Evolutionary conservation across 805 yeast species (phyloP), one percentile per base, ranked within the genome.

Genomic region (Candida xiaguanensis): DNA sequence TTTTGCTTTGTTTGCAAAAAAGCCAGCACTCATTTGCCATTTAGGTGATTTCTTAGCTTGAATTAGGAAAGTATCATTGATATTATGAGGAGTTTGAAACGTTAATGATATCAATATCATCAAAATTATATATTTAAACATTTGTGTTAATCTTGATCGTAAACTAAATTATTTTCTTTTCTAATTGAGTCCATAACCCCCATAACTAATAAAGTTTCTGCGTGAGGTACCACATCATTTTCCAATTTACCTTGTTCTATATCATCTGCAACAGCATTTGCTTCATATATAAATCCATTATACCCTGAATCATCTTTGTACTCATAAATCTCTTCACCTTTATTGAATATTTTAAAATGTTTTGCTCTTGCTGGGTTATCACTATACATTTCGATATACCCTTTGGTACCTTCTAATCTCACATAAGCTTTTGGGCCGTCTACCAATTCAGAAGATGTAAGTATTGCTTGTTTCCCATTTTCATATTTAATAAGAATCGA

Each of bases 241-340:
- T 67, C 63, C 12, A 52, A 48, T 39, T 56, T 60, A 9, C 77
- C 76, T 12, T 53, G 57, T 5, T 50, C 39, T 29, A 78, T 58
- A 39, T 69, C 74, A 34, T 63, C 54, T 3, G 77, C 81, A 22
- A 68, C 70, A 4, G 74, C 78, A 47, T 75, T 71, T 1, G 81
- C 81, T 56, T 78, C 82, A 53, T 70, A 71, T 47, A 72, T 72
- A 52, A 76, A 71, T 0, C 84, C 84, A 34, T 59, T 53, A 32
- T 64, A 70, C 3, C 65, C 68, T 7, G 61, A 53, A 17, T 59
- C 53, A 39, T 65, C 69, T 28, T 60, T 54, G 40, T 55, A 55
- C 17, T 53, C 66, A 25, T 56, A 46, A 1, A 52, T 44, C 20
- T 48, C 46, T 4, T 51, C 41, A 1, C 40, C 46, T 36, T 66